A percentile compares a stretch with the other conserved stretches of the same genome.
Evolutionary conservation across 441 rosid species (phyloP).

Genomic region (Bocquillonia castaneifolia): DNA sequence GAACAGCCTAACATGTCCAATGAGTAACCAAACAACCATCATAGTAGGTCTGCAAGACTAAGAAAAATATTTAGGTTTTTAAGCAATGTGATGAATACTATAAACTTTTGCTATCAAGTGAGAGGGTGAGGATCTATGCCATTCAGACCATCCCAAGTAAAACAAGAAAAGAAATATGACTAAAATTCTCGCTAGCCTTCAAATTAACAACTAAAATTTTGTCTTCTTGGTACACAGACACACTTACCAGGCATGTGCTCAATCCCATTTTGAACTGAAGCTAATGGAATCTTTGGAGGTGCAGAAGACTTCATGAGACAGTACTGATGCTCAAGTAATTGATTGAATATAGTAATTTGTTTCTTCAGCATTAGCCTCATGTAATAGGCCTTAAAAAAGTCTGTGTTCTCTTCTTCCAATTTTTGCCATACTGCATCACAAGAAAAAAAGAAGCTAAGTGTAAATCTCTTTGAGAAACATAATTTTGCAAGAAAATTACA

Average conservation of each 20-base stretch:
- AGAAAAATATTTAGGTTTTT: background rate
- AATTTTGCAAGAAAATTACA: background rate
- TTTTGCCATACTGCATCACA: constrained; percentile 32
- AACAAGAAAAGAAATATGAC: background rate
- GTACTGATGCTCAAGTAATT: constrained; percentile 30
- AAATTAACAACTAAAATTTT: no score
- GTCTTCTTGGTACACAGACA: no score
- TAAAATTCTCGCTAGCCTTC: no score
- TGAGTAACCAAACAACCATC: background rate
- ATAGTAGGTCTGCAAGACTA: background rate
- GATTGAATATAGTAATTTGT: constrained; percentile 29
- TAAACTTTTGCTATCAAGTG: background rate
- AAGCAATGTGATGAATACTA: background rate
- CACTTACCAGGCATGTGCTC: constrained; percentile 25
- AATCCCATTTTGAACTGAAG: constrained; percentile 24
- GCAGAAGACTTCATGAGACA: constrained; percentile 16
- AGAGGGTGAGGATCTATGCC: background rate
- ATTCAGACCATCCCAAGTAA: background rate
- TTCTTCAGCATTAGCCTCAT: constrained; percentile 25
- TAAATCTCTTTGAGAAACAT: background rate
- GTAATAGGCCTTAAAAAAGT: constrained; percentile 31
- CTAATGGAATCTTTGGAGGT: constrained; percentile 2
- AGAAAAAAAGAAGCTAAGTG: background rate
- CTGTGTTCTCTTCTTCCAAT: constrained; percentile 29
- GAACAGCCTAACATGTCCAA: background rate